Conservation (phyloP, 164 flowering plant genomes). For the Akebia trifoliata region DNA sequence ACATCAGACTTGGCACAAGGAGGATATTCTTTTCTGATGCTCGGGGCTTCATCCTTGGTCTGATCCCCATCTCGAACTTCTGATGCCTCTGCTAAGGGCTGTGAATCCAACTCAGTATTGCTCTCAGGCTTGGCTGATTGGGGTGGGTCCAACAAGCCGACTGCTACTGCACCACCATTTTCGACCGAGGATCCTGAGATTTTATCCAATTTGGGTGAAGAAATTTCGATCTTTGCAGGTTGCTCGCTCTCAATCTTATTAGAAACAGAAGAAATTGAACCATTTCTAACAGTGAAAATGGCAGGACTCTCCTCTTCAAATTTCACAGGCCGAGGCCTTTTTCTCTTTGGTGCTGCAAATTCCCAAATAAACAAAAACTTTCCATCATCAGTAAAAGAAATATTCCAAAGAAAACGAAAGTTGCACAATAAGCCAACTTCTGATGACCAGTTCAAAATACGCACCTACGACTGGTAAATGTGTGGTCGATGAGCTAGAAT, state of each 20-base stretch:
- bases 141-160: conserved; percentile 14
- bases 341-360: conserved; percentile 84
- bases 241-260: conserved; percentile 46
- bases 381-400: neutral
- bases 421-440: neutral
- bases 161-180: conserved; percentile 27
- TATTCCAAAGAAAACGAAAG: neutral
- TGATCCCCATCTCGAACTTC: conserved; percentile 21
- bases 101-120: conserved; percentile 24
- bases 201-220: conserved; percentile 46
- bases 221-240: conserved; percentile 32
- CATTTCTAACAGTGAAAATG: conserved; percentile 13
- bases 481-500: conserved; percentile 37
- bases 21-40: conserved; percentile 44
- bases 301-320: conserved; percentile 52
- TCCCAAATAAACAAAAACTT: conserved; percentile 1
- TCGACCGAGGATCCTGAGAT: conserved; percentile 34
- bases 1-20: conserved; percentile 27
- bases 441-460: conserved; percentile 16
- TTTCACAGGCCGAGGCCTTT: conserved; percentile 64
- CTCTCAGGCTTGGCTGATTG: conserved; percentile 33
- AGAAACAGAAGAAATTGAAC: conserved; percentile 8
- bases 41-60: conserved; percentile 26
- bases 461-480: conserved; percentile 49
- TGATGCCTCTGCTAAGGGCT: conserved; percentile 28